Percentiles rank a stretch among this genome's conserved stretches.
phyloP scores from a whole-genome alignment of 2,329 filamentous ascomycete genomes.

The Monosporascus sp. region DNA sequence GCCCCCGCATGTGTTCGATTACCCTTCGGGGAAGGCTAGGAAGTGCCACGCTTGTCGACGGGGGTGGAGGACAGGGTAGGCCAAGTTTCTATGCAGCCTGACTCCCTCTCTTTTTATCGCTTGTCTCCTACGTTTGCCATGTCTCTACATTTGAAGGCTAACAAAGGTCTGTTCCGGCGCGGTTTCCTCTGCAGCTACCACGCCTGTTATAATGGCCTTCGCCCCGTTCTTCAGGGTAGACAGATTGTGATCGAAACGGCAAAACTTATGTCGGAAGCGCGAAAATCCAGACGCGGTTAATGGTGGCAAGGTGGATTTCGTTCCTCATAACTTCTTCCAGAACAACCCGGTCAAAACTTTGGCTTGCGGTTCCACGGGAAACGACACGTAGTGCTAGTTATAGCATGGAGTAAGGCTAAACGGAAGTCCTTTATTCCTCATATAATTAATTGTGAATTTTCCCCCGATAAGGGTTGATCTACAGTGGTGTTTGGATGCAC shows the following conservation, averaged over 20 bases:
- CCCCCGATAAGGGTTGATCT: too few species aligned
- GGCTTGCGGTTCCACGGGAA: too few species aligned
- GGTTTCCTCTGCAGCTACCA: conserved; percentile 3
- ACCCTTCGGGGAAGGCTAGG: conserved; percentile 12
- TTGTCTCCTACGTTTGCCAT: too few species aligned
- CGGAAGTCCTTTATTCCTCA: too few species aligned
- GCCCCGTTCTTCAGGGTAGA: conserved; percentile 12
- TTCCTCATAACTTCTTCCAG: conserved; percentile 24
- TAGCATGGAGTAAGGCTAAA: too few species aligned
- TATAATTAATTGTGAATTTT: too few species aligned
- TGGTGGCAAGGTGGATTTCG: conserved; percentile 12
- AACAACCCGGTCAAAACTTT: conserved; percentile 20
- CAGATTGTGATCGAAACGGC: conserved; percentile 8
- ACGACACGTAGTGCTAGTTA: too few species aligned
- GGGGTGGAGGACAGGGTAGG: conserved; percentile 16
- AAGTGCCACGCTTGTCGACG: conserved; percentile 10
- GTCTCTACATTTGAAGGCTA: too few species aligned
- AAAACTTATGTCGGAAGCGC: conserved; percentile 9
- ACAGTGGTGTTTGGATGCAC: too few species aligned
- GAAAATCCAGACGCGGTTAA: conserved; percentile 13
- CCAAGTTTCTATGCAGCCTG: background rate
- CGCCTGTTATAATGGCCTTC: conserved; percentile 12
- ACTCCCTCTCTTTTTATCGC: conserved; percentile 3
- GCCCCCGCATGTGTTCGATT: conserved; percentile 12
- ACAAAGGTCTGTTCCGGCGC: conserved; percentile 2